phyloP scores from a whole-genome alignment of 352 stramenopile species.

The Phytophthora idaei region DNA sequence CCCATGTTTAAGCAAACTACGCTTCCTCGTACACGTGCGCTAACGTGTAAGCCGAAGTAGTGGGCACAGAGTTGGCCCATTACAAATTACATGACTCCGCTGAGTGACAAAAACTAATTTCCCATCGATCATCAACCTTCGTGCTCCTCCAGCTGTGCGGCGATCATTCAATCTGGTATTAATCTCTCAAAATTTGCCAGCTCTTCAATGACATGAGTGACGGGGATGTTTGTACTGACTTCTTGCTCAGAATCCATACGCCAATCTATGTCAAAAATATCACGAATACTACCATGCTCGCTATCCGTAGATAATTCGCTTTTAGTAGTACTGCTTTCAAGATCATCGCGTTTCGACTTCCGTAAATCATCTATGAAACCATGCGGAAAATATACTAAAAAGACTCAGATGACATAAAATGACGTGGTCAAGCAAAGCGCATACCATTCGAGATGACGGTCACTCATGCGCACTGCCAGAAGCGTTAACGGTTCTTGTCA shows the following conservation, averaged over 20 bases:
- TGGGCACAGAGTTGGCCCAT: no score
- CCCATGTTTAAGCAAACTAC: no score
- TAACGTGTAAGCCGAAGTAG: no score
- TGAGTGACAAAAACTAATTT: background rate
- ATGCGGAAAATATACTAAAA: background rate
- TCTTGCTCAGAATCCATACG: no score
- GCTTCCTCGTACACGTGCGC: no score
- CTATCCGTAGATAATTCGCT: background rate
- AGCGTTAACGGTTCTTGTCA: slow-evolving; percentile 2
- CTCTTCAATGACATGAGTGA: no score
- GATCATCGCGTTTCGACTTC: background rate
- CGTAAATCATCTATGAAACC: background rate
- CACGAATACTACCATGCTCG: background rate
- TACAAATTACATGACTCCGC: no score
- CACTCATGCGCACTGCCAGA: slow-evolving; percentile 10
- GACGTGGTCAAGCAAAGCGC: background rate
- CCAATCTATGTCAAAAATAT: no score
- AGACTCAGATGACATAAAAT: background rate
- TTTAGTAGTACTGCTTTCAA: background rate
- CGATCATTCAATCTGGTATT: background rate
- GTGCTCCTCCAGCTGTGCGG: background rate
- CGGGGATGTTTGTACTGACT: no score
- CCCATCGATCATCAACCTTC: background rate
- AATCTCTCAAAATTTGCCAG: no score
- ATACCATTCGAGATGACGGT: slow-evolving; percentile 1